Conservation (phyloP, 768 basidiomycete genomes). For the Russula foetens region DNA sequence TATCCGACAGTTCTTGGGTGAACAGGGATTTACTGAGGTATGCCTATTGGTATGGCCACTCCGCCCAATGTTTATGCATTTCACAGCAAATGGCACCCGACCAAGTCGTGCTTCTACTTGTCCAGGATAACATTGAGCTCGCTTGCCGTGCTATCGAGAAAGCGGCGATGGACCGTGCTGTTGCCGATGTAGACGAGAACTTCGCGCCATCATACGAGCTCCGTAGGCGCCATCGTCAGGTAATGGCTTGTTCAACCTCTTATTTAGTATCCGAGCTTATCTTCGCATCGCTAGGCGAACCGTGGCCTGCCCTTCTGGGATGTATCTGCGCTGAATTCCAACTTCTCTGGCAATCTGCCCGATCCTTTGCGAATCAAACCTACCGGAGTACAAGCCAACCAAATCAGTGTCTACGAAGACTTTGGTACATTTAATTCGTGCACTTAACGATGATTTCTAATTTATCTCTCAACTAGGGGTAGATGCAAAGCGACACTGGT, state of each 20-base stretch:
- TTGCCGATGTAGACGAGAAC: constrained; percentile 87
- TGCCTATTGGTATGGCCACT: constrained; percentile 14
- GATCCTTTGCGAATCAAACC: constrained; percentile 83
- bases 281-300: constrained; percentile 38
- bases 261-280: background rate
- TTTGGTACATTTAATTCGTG: constrained; percentile 45
- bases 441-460: background rate
- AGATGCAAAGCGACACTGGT: constrained; percentile 46
- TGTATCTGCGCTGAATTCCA: constrained; percentile 58
- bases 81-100: constrained; percentile 67
- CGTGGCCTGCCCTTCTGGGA: constrained; percentile 85
- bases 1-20: constrained; percentile 71
- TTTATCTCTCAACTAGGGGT: constrained; percentile 29
- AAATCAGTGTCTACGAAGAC: constrained; percentile 90
- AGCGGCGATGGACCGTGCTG: constrained; percentile 94
- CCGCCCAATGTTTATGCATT: constrained; percentile 8
- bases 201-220: constrained; percentile 76
- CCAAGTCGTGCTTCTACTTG: constrained; percentile 67
- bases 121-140: constrained; percentile 86
- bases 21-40: constrained; percentile 88
- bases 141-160: constrained; percentile 94
- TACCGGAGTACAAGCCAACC: constrained; percentile 72
- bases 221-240: constrained; percentile 82
- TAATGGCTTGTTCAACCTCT: constrained; percentile 26
- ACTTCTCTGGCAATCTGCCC: constrained; percentile 66